Conservation (phyloP, 176 grass and related monocot genomes). For the Panicum miliaceum region DNA sequence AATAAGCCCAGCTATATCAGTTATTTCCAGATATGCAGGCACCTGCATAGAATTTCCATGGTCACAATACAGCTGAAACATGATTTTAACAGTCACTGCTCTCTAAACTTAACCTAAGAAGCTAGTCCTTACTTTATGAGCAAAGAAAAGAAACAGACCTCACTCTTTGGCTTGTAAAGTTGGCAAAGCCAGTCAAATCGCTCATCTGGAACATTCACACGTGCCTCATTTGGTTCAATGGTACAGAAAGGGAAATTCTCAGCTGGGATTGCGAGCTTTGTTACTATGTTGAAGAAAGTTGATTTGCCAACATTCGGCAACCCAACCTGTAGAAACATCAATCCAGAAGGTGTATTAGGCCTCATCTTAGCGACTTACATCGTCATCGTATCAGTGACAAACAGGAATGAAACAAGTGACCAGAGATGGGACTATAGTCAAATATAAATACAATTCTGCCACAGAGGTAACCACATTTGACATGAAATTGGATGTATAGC, state of each 20-base stretch:
- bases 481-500: background rate
- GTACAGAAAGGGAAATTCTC: constrained; percentile 99
- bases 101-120: constrained; percentile 27
- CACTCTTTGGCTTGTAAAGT: constrained; percentile 92
- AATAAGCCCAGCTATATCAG: constrained; percentile 95
- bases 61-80: constrained; percentile 16
- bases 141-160: constrained; percentile 56
- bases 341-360: background rate
- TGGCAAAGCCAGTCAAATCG: constrained; percentile 98
- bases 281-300: constrained; percentile 95
- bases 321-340: constrained; percentile 73
- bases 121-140: constrained; percentile 1
- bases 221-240: constrained; percentile 95
- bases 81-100: background rate
- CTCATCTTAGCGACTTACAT: background rate
- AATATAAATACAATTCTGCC: background rate
- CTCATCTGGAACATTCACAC: constrained; percentile 86
- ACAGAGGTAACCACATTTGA: background rate
- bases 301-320: constrained; percentile 99
- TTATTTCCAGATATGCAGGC: constrained; percentile 87
- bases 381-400: background rate
- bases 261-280: constrained; percentile 90
- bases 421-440: background rate
- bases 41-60: constrained; percentile 60
- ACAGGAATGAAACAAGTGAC: background rate